Percentiles rank a stretch among this genome's conserved stretches.
Conservation (phyloP, 306 rosid species). For the Sechiopsis laciniata region DNA sequence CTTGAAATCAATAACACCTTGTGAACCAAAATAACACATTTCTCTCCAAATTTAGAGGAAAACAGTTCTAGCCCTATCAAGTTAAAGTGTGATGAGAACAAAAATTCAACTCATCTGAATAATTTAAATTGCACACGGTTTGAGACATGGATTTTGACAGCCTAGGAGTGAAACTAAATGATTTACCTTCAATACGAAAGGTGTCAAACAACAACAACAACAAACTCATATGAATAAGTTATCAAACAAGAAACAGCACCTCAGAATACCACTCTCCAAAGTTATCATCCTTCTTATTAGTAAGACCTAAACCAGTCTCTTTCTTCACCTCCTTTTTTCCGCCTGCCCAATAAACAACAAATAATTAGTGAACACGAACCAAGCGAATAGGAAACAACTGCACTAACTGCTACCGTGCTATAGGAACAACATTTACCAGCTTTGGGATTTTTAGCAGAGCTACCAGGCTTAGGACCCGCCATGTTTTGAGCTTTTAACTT, state of each 20-base stretch:
- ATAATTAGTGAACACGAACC: neutral
- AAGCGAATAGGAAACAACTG: neutral
- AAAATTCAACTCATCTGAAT: neutral
- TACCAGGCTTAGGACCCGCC: constrained; percentile 20
- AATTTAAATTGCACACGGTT: neutral
- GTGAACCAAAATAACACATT: neutral
- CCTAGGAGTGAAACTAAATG: too few species aligned
- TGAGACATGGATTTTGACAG: too few species aligned
- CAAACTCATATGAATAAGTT: too few species aligned
- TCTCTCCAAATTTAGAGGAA: neutral
- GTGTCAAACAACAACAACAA: neutral
- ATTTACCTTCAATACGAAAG: neutral
- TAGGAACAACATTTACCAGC: constrained; percentile 10
- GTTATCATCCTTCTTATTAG: constrained; percentile 71
- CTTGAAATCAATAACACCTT: neutral
- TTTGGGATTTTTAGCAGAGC: constrained; percentile 12
- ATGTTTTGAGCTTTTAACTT: neutral
- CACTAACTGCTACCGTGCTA: neutral
- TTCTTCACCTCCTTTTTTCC: constrained; percentile 92
- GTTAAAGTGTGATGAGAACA: neutral
- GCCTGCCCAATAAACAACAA: constrained; percentile 33
- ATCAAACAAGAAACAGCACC: constrained; percentile 43
- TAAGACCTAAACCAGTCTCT: constrained; percentile 82
- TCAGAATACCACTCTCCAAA: constrained; percentile 98
- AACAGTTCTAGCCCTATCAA: neutral